Evolutionary conservation across 495 filamentous ascomycete species (phyloP).

Genomic region (Staphylotrichum longicolle): DNA sequence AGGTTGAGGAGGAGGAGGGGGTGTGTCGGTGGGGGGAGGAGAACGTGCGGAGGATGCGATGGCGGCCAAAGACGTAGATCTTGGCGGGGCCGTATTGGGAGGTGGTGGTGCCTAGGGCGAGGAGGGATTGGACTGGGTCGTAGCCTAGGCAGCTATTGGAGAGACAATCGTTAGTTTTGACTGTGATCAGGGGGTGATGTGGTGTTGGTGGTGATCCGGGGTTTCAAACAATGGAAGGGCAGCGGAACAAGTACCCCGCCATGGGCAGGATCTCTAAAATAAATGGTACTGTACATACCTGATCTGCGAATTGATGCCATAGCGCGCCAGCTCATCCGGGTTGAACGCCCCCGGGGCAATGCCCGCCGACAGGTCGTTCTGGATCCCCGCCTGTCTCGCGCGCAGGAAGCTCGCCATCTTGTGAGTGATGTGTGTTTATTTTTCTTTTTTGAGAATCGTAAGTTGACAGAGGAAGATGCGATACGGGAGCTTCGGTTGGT

Average conservation of each 20-base stretch:
- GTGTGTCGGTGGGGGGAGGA: conserved; percentile 51
- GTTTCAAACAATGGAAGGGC: no score
- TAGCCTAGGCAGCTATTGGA: conserved; percentile 67
- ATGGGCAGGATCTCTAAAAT: no score
- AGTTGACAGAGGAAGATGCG: not conserved
- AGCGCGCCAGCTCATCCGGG: conserved; percentile 79
- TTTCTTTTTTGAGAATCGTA: not conserved
- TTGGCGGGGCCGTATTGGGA: conserved; percentile 72
- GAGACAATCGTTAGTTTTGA: conserved; percentile 4
- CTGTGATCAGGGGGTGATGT: not conserved
- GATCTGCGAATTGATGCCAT: conserved; percentile 85
- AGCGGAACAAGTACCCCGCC: no score
- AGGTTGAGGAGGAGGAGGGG: conserved; percentile 25
- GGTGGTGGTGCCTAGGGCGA: conserved; percentile 88
- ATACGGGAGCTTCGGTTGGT: conserved; percentile 9
- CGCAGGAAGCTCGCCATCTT: conserved; percentile 82
- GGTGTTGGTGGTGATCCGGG: not conserved
- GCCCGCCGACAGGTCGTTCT: conserved; percentile 81
- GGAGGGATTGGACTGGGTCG: conserved; percentile 87
- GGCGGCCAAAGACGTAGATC: conserved; percentile 89
- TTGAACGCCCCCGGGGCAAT: conserved; percentile 71
- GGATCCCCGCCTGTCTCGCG: conserved; percentile 88
- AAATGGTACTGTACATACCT: conserved; percentile 36
- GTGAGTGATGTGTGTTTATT: not conserved
- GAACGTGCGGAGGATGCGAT: conserved; percentile 70